These are phyloP conservation scores for Cystofilobasidium ferigula DNA, from an alignment of 768 basidiomycete species.

Conservation along the genomic window DNA sequence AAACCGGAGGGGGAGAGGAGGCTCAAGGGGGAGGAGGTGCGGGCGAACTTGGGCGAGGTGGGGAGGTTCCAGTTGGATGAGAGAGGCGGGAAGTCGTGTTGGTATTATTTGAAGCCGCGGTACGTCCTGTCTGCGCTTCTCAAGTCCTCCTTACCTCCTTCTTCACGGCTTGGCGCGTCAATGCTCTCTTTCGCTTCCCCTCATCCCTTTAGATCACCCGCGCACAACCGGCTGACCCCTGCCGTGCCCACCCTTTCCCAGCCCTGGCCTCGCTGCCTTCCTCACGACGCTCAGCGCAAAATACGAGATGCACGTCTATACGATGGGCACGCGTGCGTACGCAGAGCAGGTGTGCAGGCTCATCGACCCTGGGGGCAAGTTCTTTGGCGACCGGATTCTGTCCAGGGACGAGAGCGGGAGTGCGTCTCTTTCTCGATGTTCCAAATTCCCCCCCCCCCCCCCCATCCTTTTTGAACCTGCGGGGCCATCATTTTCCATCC, in stretches of 20 bases:
- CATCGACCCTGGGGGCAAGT: conserved; percentile 74
- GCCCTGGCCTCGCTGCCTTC: conserved; percentile 77
- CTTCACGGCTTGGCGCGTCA: too few species aligned
- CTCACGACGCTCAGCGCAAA: conserved; percentile 57
- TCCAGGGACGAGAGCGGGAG: conserved; percentile 95
- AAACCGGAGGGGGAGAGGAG: conserved; percentile 32
- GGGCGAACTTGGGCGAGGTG: conserved; percentile 88
- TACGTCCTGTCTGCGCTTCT: conserved; percentile 39
- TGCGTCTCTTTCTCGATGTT: conserved; percentile 42
- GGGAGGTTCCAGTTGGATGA: conserved; percentile 72
- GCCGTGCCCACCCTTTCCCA: conserved; percentile 29
- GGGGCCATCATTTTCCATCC: too few species aligned
- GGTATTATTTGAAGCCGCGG: conserved; percentile 98
- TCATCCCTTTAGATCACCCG: too few species aligned
- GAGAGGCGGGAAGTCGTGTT: conserved; percentile 67
- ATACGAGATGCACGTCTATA: conserved; percentile 99
- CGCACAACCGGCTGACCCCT: not conserved
- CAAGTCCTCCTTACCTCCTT: too few species aligned
- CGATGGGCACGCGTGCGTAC: conserved; percentile 96
- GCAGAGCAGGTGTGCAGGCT: conserved; percentile 89
- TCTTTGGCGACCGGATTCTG: conserved; percentile 77
- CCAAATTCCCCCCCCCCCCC: not conserved
- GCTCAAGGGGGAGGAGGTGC: conserved; percentile 41
- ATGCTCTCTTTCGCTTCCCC: too few species aligned
- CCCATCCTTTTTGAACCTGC: too few species aligned